phyloP scores from a whole-genome alignment of 352 stramenopile species.

The Globisporangium uncinulatum region DNA sequence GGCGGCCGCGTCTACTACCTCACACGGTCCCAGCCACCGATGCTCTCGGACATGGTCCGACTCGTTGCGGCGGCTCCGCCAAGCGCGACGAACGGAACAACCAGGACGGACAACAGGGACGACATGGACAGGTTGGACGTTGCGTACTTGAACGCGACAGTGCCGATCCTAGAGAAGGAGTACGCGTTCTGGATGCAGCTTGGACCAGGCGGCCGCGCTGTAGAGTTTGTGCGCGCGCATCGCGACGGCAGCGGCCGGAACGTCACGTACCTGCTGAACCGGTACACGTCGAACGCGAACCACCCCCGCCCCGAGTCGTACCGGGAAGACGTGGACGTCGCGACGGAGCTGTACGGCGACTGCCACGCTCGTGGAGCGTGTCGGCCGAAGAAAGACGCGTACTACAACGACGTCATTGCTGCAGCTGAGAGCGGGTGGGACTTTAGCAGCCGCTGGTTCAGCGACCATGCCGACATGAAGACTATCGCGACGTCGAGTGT shows the following conservation, averaged over 20 bases:
- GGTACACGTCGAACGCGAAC: constrained; percentile 71
- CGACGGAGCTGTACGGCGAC: constrained; percentile 54
- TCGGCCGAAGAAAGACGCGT: constrained; percentile 50
- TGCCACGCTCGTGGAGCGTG: constrained; percentile 18
- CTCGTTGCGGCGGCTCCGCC: constrained; percentile 26
- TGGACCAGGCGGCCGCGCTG: constrained; percentile 49
- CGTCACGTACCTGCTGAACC: constrained; percentile 54
- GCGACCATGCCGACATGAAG: constrained; percentile 54
- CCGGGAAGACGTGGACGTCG: constrained; percentile 68
- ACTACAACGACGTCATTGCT: constrained; percentile 81
- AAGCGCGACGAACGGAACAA: too few relatives aligned
- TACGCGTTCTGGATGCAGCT: constrained; percentile 84
- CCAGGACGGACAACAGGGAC: constrained; percentile 7
- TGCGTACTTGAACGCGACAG: constrained; percentile 37
- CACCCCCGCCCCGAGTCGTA: constrained; percentile 85
- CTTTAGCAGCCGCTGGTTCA: constrained; percentile 85
- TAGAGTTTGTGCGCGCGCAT: constrained; percentile 30
- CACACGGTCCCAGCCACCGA: constrained; percentile 84
- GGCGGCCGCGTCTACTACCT: constrained; percentile 90
- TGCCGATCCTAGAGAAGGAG: constrained; percentile 73
- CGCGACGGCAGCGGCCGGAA: not conserved
- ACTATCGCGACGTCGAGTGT: constrained; percentile 63
- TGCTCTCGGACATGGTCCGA: constrained; percentile 86
- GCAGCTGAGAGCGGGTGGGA: constrained; percentile 89
- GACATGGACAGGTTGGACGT: constrained; percentile 21